Base-by-base conservation (phyloP, 2,329 filamentous ascomycete species). In the Emericellopsis atlantica region DNA sequence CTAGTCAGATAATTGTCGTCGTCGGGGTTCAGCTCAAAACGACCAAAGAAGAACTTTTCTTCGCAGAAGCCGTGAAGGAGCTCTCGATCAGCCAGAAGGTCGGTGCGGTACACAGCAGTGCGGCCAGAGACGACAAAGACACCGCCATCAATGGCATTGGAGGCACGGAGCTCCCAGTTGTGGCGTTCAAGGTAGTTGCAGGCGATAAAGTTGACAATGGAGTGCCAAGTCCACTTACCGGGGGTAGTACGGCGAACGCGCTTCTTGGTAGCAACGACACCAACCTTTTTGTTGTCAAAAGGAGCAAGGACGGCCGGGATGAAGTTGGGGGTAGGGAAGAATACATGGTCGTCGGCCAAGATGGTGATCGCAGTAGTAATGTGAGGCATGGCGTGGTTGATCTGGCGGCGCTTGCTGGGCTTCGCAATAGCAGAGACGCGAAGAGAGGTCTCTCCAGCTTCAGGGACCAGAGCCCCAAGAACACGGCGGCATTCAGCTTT, bases 1-100 rank as follows among this genome's bases (percentile, higher is more conserved):
- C 76, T 61, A 0, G 76, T 80, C 31, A 74, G 58, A 48, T 69
- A 79, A 52, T 80, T 80, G 58, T 81, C 76, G 43, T 80, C 76
- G 45, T 80, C 76, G 0, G 64, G 60, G 16, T 69, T 68, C 1
- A 64, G 62, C 1, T 56, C 61, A 1, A 67, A 56, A 0, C 52
- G 36, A 0, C 59, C 58, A 21, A 68, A 65, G 43, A 68, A 62
- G 59, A 72, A 76, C 8, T 41, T 55, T 48, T 81, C 76, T 38
- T 69, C 60, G 2, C 56, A 52, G 51, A 71, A 79, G 0, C 47
- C 51, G 0, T 50, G 16, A 5, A 65, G 53, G 47, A 77, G 74
- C 0, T 57, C 51, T 0, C 48, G 24, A n/a, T 61, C 50, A 11
- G 62, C 51, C 3, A 80, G 51, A 39, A 81, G 70, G 0, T 50